Evolutionary conservation across 1,284 basidiomycete species (phyloP).

Genomic region (Apiotrichum montevideense): DNA sequence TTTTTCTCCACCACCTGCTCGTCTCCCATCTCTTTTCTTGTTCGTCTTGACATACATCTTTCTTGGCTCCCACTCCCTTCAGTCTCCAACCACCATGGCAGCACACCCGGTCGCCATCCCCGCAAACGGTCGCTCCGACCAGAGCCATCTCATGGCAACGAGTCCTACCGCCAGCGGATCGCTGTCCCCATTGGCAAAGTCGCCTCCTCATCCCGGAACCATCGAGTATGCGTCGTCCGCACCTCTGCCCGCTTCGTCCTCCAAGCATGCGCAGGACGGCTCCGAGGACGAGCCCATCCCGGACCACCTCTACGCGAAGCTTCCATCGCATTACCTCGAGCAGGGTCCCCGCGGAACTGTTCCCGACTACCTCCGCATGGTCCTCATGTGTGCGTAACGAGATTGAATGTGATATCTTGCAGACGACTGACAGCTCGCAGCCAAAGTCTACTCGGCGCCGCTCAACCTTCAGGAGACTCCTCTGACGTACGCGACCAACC

Average conservation of each 20-base stretch:
- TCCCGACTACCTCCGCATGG: conserved; percentile 90
- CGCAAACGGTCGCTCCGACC: background rate
- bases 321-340: conserved; percentile 39
- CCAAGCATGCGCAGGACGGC: conserved; percentile 30
- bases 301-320: conserved; percentile 41
- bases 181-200: conserved; percentile 10
- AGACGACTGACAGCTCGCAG: conserved; percentile 15
- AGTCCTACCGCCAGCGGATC: conserved; percentile 4
- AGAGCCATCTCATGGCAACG: no score
- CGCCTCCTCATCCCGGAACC: conserved; percentile 13
- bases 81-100: background rate
- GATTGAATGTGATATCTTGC: no score
- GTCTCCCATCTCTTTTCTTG: no score
- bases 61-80: no score
- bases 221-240: conserved; percentile 47
- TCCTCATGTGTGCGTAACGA: conserved; percentile 58
- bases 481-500: conserved; percentile 74
- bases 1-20: no score
- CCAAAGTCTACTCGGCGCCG: conserved; percentile 78
- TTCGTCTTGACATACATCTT: no score
- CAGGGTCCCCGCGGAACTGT: conserved; percentile 44
- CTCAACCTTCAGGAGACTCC: conserved; percentile 83
- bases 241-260: conserved; percentile 32
- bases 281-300: conserved; percentile 37
- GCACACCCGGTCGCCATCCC: background rate